Percentiles rank a stretch among this genome's conserved stretches.
phyloP scores from a whole-genome alignment of 2,329 filamentous ascomycete genomes.

The Aspergillus brunneoviolaceus region DNA sequence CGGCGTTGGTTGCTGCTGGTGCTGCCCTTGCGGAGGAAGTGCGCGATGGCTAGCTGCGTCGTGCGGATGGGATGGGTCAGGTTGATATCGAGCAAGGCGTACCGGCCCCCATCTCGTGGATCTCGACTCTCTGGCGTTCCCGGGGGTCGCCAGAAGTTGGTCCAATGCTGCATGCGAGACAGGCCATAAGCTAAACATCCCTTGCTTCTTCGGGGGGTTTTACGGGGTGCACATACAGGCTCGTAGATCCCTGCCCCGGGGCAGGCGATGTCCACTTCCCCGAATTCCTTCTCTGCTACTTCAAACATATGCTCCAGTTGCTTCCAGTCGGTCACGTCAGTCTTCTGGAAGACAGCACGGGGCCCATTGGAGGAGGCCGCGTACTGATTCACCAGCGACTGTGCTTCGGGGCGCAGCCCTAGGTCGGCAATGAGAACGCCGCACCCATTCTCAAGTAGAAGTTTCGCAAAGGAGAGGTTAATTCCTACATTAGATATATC shows the following conservation, averaged over 20 bases:
- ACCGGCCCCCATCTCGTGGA: slow-evolving; percentile 39
- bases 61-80: slow-evolving; percentile 53
- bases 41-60: slow-evolving; percentile 51
- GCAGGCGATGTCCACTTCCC: slow-evolving; percentile 48
- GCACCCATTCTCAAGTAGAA: slow-evolving; percentile 46
- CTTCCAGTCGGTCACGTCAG: slow-evolving; percentile 52
- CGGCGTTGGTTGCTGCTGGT: slow-evolving; percentile 29
- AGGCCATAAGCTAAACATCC: neutral
- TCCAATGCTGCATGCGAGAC: slow-evolving; percentile 40
- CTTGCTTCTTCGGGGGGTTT: neutral
- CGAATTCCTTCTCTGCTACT: slow-evolving; percentile 50
- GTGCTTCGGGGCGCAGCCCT: slow-evolving; percentile 46
- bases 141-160: slow-evolving; percentile 53
- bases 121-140: slow-evolving; percentile 45
- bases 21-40: slow-evolving; percentile 41
- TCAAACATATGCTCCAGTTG: slow-evolving; percentile 52
- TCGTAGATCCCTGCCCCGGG: slow-evolving; percentile 49
- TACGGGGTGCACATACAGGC: slow-evolving; percentile 32
- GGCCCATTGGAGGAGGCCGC: slow-evolving; percentile 22
- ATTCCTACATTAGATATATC: slow-evolving; percentile 37
- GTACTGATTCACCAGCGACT: slow-evolving; percentile 42
- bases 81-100: slow-evolving; percentile 52
- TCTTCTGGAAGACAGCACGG: slow-evolving; percentile 46
- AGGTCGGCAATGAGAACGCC: slow-evolving; percentile 50
- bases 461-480: slow-evolving; percentile 46